Evolutionary conservation across 2,329 filamentous ascomycete species (phyloP).

Genomic region (Cladosporium sp.): DNA sequence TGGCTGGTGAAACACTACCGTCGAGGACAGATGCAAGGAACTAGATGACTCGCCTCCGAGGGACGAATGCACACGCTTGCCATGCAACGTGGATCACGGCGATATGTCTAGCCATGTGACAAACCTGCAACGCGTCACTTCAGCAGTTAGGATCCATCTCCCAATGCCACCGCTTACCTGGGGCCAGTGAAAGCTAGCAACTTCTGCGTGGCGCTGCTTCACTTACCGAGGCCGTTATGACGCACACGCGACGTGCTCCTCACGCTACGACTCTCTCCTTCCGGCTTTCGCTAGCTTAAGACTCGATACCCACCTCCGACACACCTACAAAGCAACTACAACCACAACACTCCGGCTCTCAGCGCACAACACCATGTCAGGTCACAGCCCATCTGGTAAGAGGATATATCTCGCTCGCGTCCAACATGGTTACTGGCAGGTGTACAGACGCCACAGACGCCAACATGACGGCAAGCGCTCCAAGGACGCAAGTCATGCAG

Average conservation of each 20-base stretch:
- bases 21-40: background rate
- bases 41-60: background rate
- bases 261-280: background rate
- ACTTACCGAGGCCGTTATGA: background rate
- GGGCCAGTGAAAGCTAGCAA: background rate
- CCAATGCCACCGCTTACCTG: background rate
- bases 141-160: background rate
- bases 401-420: background rate
- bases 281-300: background rate
- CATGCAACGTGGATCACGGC: background rate
- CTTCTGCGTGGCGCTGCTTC: background rate
- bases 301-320: background rate
- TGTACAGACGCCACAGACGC: background rate
- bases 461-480: background rate
- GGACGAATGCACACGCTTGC: background rate
- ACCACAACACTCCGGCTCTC: background rate
- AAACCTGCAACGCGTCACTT: background rate
- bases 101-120: background rate
- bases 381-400: background rate
- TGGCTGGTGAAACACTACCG: too few species aligned
- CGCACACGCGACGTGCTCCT: background rate
- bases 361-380: background rate
- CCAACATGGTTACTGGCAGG: background rate
- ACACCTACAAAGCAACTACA: background rate
- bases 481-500: background rate